These are phyloP conservation scores for Phialophora chinensis DNA, from an alignment of 2,329 filamentous ascomycete species.

Conservation along the genomic window DNA sequence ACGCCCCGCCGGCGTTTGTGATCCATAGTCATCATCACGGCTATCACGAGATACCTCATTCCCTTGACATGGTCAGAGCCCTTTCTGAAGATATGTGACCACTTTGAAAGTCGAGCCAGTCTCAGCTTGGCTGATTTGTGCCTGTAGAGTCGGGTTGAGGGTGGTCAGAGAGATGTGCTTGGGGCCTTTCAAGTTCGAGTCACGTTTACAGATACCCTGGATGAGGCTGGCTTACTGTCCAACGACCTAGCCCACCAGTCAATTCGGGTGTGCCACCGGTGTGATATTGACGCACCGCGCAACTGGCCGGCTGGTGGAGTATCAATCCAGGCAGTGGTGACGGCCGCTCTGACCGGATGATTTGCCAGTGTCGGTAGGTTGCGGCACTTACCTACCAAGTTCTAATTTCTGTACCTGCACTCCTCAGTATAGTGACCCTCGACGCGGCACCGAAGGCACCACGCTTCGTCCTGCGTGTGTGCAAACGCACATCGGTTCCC, in stretches of 20 bases:
- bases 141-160: not conserved
- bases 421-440: slow-evolving; percentile 1
- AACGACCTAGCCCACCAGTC: not conserved
- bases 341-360: not conserved
- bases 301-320: not conserved
- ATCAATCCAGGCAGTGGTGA: not conserved
- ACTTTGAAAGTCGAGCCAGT: not conserved
- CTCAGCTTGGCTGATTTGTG: not conserved
- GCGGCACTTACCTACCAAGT: not conserved
- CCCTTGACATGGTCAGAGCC: not conserved
- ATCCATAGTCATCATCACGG: too few relatives aligned
- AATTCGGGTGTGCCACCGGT: not conserved
- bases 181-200: not conserved
- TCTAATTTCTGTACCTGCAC: slow-evolving; percentile 1
- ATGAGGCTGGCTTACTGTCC: not conserved
- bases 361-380: not conserved
- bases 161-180: not conserved
- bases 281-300: not conserved
- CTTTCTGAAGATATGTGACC: not conserved
- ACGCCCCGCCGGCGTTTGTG: too few relatives aligned
- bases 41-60: slow-evolving; percentile 2
- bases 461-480: not conserved
- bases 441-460: not conserved
- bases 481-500: not conserved
- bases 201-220: not conserved